Evolutionary conservation across 805 yeast species (phyloP), one percentile per base, ranked within the genome.

Genomic region (Komagataella populi): DNA sequence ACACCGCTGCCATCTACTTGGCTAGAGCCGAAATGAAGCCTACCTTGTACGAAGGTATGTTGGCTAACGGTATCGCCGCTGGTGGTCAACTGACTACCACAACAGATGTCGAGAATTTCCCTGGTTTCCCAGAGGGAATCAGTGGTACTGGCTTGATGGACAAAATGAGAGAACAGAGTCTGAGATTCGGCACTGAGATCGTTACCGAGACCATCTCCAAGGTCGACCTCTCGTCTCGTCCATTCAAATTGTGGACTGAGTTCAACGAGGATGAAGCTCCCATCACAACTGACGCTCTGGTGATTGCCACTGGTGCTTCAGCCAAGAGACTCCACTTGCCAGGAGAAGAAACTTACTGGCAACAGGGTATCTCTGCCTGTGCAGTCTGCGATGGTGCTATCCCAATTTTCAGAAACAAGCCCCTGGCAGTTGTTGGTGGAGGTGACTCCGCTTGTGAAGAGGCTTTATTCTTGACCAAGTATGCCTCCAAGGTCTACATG

Each of bases 381-480:
- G 99, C 99, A 45, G 99, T 93, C 55, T 93, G 99, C 73, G 99
- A 93, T 67, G 99, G 99, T 70, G 99, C 99, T 39, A 95, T 93
- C 49, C 99, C 99, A 60, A 90, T 93, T 61, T 93, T 93, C 76
- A 87, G 98, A 77, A 86, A 93, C 77, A 86, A 89, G 71, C 98
- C 99, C 45, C 79, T 93, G 66, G 98, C 96, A 23, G 99, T 93
- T 53, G 75, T 93, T 59, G 99, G 99, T 54, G 99, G 99, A 59
- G 99, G 99, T 69, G 99, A 93, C 71, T 89, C 97, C 59, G 99
- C 99, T 17, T 95, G 98, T 70, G 99, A 93, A 74, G 99, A 93
- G 74, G 99, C 99, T 36, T 73, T 87, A 58, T 93, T 93, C 72
- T 77, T 93, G 68, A 93, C 99, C 62, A 93, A 93, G 70, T 93